Evolutionary conservation across 2,329 filamentous ascomycete species (phyloP), one percentile per base, ranked within the genome.

Genomic region (Botrytis porri): DNA sequence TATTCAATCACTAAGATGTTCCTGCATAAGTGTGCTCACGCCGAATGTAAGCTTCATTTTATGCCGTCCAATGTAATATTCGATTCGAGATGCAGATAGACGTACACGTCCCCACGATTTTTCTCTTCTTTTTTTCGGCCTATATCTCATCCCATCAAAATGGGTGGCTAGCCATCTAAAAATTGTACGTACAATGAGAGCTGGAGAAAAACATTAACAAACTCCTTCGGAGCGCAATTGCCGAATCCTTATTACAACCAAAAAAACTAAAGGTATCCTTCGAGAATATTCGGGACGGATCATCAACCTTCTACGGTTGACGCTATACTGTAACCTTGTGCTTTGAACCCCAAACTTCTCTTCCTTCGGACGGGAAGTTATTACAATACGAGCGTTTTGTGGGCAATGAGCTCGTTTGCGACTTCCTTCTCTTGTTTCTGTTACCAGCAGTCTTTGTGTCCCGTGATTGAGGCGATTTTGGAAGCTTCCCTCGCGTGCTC

Each of bases 201-300:
- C 48, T 39, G 41, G 25, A 54, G 45, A 54, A 29, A 39, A 67
- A 16, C 35, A 41, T 25, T 25, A 54, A 57, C 45, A 67, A 41
- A 57, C n/a, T 41, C 35, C 16, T 57, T 67, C n/a, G 18, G 48
- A 35, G 48, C 20, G 37, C 35, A 39, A 67, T 67, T 57, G 64
- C 64, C 64, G 48, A 54, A 57, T 41, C 25, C 48, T 22, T 67
- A 35, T 57, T 57, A 41, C 35, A 57, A 41, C 29, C 3, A 8
- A 8, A 32, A 18, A 18, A 18, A 18, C 3, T 54, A 16, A 66
- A 39, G 64, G 64, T 57, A 32, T 67, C 35, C 65, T 67, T 67
- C 35, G 65, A 67, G 65, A 57, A 67, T 39, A 57, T 57, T 67
- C 65, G 35, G 48, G 35, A 57, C 35, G 65, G 65, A 67, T 67